phyloP scores from a whole-genome alignment of 495 filamentous ascomycete species.

The Podospora bellae-mahoneyi region DNA sequence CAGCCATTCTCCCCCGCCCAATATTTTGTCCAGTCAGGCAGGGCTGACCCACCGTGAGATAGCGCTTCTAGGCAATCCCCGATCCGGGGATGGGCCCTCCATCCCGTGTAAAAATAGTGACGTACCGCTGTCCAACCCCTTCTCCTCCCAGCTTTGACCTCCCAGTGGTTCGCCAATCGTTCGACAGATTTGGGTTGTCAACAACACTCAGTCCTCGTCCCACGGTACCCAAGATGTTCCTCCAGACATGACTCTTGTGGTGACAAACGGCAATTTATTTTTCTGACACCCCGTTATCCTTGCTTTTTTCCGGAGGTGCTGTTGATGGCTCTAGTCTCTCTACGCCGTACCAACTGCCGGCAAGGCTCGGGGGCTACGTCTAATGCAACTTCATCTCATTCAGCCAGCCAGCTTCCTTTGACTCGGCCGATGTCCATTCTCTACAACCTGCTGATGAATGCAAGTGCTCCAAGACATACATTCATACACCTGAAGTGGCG shows the following conservation, averaged over 20 bases:
- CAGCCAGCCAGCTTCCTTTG: neutral
- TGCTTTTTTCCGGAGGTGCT: neutral
- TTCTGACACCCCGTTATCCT: neutral
- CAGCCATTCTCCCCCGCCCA: too few species aligned
- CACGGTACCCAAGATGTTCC: neutral
- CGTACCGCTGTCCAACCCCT: neutral
- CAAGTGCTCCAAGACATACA: constrained; percentile 12
- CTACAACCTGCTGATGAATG: neutral
- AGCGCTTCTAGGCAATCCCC: constrained; percentile 2
- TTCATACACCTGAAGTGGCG: neutral
- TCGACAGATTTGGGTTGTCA: neutral
- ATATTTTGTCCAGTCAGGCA: neutral
- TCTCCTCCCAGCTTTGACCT: neutral
- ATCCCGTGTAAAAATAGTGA: constrained; percentile 8
- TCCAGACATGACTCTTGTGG: neutral
- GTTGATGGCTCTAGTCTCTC: neutral
- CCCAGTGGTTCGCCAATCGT: constrained; percentile 1
- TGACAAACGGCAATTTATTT: neutral
- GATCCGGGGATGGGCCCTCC: neutral
- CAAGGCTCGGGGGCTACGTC: neutral
- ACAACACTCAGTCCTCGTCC: neutral
- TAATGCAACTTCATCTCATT: neutral
- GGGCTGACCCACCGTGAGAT: constrained; percentile 2
- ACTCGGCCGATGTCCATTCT: neutral
- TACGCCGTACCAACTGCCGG: neutral